A percentile compares a stretch with the other conserved stretches of the same genome.
Conservation (phyloP, 2,329 filamentous ascomycete species). For the Botryotinia convoluta region DNA sequence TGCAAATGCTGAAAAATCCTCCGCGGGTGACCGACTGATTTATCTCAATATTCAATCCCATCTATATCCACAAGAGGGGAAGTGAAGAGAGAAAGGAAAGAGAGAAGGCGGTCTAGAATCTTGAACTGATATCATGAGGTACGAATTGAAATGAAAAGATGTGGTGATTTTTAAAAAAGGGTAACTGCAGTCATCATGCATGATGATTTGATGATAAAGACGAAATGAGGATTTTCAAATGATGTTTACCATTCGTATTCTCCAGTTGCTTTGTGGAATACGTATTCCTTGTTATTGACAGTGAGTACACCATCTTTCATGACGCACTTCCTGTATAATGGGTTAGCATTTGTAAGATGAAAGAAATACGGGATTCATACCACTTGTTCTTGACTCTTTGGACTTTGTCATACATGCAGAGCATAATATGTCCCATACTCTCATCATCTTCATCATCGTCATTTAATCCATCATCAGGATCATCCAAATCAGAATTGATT, state of each 20-base stretch:
- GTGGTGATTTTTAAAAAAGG: neutral
- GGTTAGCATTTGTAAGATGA: neutral
- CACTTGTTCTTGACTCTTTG: slow-evolving; percentile 99
- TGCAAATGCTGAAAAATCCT: neutral
- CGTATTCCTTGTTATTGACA: slow-evolving; percentile 90
- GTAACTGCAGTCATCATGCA: neutral
- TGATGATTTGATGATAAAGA: neutral
- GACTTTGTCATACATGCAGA: slow-evolving; percentile 99
- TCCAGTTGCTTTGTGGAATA: slow-evolving; percentile 96
- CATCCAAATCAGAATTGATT: slow-evolving; percentile 97
- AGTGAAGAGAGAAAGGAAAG: neutral
- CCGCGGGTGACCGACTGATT: neutral
- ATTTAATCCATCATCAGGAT: slow-evolving; percentile 80
- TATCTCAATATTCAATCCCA: slow-evolving; percentile 10
- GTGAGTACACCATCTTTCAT: slow-evolving; percentile 95
- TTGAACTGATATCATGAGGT: neutral
- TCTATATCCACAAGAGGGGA: slow-evolving; percentile 4
- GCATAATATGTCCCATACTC: slow-evolving; percentile 82
- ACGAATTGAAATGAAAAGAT: neutral
- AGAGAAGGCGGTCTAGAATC: neutral
- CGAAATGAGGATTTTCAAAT: neutral
- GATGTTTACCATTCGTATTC: slow-evolving; percentile 88
- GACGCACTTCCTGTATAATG: slow-evolving; percentile 77
- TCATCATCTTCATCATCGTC: slow-evolving; percentile 89
- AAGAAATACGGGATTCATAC: slow-evolving; percentile 44